Evolutionary conservation across 495 filamentous ascomycete species (phyloP).

Genomic region (Physcia stellaris): DNA sequence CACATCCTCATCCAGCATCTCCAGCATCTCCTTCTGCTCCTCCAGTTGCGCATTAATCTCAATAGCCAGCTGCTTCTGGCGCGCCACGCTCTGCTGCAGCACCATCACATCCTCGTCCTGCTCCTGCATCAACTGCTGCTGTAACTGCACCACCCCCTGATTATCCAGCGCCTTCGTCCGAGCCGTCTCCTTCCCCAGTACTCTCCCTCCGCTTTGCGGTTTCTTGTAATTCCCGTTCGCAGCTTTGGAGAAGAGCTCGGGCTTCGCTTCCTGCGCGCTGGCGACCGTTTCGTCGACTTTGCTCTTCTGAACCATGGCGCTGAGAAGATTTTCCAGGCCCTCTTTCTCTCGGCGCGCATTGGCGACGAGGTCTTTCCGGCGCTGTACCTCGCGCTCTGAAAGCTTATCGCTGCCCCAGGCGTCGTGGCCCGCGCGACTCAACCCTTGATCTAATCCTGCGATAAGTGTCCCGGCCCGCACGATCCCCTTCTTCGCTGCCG

Average conservation of each 20-base stretch:
- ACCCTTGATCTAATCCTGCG: constrained; percentile 51
- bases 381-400: constrained; percentile 76
- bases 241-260: constrained; percentile 25
- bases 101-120: constrained; percentile 74
- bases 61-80: constrained; percentile 76
- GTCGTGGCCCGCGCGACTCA: constrained; percentile 34
- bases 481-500: constrained; percentile 68
- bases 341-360: constrained; percentile 73
- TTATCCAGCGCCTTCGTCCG: constrained; percentile 84
- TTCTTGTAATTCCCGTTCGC: constrained; percentile 1
- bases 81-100: constrained; percentile 58
- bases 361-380: constrained; percentile 65
- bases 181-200: constrained; percentile 82
- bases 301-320: constrained; percentile 51
- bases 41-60: constrained; percentile 76
- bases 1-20: constrained; percentile 59
- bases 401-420: constrained; percentile 32
- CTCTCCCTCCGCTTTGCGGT: constrained; percentile 19
- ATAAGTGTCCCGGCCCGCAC: constrained; percentile 61
- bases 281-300: constrained; percentile 32
- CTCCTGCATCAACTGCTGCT: constrained; percentile 67
- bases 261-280: constrained; percentile 40
- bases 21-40: constrained; percentile 71
- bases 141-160: constrained; percentile 71
- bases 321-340: constrained; percentile 67